Conservation (phyloP, 2,329 filamentous ascomycete species). For the Fusarium torulosum region DNA sequence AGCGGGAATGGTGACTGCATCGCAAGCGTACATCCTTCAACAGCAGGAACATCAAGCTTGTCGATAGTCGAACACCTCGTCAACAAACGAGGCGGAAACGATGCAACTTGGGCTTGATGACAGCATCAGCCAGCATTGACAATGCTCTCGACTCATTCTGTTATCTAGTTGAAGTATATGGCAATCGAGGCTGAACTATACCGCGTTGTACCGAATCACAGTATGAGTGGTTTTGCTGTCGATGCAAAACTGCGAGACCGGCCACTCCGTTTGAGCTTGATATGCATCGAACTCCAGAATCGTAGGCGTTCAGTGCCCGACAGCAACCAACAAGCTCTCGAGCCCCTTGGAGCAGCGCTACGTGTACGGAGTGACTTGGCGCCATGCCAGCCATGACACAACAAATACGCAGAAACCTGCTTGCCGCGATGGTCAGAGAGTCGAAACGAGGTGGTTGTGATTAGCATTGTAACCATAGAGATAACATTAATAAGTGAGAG, state of each 20-base stretch:
- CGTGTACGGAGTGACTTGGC: constrained; percentile 36
- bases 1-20: constrained; percentile 11
- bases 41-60: constrained; percentile 21
- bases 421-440: constrained; percentile 28
- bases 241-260: constrained; percentile 28
- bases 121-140: constrained; percentile 21
- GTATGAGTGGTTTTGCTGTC: constrained; percentile 40
- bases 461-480: constrained; percentile 35
- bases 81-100: constrained; percentile 27
- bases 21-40: constrained; percentile 15
- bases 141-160: constrained; percentile 17
- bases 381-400: constrained; percentile 35
- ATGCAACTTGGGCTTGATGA: constrained; percentile 32
- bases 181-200: constrained; percentile 31
- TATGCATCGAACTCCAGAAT: constrained; percentile 26
- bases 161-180: constrained; percentile 34
- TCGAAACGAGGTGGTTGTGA: constrained; percentile 17
- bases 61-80: constrained; percentile 12
- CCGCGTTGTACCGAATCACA: constrained; percentile 10
- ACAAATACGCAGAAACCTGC: constrained; percentile 40
- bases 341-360: constrained; percentile 33
- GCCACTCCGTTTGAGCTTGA: constrained; percentile 28
- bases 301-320: constrained; percentile 21
- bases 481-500: constrained; percentile 14
- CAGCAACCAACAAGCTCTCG: constrained; percentile 32